Percentiles rank a stretch among this genome's conserved stretches.
phyloP scores from a whole-genome alignment of 78 protist species.

The Dictyostelium firmibasis region DNA sequence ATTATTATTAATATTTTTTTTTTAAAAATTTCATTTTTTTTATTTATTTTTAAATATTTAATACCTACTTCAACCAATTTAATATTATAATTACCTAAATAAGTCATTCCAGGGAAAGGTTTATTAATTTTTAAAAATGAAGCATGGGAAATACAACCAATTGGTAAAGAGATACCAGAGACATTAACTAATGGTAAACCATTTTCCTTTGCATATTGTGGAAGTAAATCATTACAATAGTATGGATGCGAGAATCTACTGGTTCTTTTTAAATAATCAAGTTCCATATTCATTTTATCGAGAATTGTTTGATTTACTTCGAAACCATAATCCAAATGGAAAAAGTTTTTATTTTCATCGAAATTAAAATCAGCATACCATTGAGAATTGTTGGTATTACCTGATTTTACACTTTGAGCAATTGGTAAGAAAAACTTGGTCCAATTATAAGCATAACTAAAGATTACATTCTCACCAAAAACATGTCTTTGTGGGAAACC shows the following conservation, averaged over 20 bases:
- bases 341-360: not conserved
- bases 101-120: slow-evolving; percentile 25
- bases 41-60: not conserved
- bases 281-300: not conserved
- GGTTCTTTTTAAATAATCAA: not conserved
- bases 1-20: not conserved
- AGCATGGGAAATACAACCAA: not conserved
- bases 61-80: not conserved
- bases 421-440: not conserved
- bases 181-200: not conserved
- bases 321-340: not conserved
- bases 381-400: not conserved
- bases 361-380: not conserved
- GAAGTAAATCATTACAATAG: slow-evolving; percentile 11
- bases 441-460: slow-evolving; percentile 32
- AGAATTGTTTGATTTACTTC: not conserved
- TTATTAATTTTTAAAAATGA: not conserved
- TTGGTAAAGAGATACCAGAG: not conserved
- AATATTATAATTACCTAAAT: slow-evolving; percentile 2
- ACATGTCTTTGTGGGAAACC: slow-evolving; percentile 24
- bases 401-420: not conserved
- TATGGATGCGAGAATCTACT: slow-evolving; percentile 13
- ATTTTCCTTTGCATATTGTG: not conserved
- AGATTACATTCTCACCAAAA: not conserved
- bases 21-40: no score